phyloP scores from a whole-genome alignment of 2,329 filamentous ascomycete species.

The Colletotrichum sp. region DNA sequence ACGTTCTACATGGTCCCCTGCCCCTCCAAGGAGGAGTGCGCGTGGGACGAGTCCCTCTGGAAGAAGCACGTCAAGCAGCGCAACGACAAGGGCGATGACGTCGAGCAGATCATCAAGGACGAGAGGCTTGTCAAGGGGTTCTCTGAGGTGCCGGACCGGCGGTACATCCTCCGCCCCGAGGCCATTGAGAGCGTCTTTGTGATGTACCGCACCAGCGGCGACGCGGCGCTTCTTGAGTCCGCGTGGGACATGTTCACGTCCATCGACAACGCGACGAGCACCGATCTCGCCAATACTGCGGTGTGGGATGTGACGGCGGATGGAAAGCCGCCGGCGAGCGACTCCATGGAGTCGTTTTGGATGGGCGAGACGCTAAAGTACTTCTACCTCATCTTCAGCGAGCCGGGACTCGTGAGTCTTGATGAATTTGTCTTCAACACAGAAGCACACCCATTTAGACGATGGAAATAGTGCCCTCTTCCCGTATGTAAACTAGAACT shows the following conservation, averaged over 20 bases:
- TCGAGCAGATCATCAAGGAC: slow-evolving; percentile 30
- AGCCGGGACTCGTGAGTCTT: slow-evolving; percentile 57
- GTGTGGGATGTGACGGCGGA: slow-evolving; percentile 52
- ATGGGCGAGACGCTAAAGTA: slow-evolving; percentile 35
- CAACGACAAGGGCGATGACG: slow-evolving; percentile 18
- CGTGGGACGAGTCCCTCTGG: slow-evolving; percentile 37
- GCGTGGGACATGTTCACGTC: slow-evolving; percentile 67
- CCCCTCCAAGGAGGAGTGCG: slow-evolving; percentile 25
- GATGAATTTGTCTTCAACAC: slow-evolving; percentile 61
- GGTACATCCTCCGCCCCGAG: slow-evolving; percentile 66
- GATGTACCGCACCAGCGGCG: slow-evolving; percentile 67
- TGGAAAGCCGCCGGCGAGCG: slow-evolving; percentile 42
- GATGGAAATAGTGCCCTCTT: not conserved
- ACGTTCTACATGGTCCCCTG: slow-evolving; percentile 53
- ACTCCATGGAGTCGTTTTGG: slow-evolving; percentile 63
- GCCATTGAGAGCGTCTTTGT: slow-evolving; percentile 72
- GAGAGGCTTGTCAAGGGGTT: slow-evolving; percentile 30
- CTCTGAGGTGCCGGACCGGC: slow-evolving; percentile 27
- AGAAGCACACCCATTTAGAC: slow-evolving; percentile 35
- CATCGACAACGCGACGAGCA: slow-evolving; percentile 54
- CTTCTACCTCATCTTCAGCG: slow-evolving; percentile 56
- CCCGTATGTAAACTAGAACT: not conserved
- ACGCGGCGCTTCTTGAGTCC: slow-evolving; percentile 57
- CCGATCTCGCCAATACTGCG: slow-evolving; percentile 57
- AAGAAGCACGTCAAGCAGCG: slow-evolving; percentile 32